Evolutionary conservation across 495 filamentous ascomycete species (phyloP).

Genomic region (Penicillium riverlandense): DNA sequence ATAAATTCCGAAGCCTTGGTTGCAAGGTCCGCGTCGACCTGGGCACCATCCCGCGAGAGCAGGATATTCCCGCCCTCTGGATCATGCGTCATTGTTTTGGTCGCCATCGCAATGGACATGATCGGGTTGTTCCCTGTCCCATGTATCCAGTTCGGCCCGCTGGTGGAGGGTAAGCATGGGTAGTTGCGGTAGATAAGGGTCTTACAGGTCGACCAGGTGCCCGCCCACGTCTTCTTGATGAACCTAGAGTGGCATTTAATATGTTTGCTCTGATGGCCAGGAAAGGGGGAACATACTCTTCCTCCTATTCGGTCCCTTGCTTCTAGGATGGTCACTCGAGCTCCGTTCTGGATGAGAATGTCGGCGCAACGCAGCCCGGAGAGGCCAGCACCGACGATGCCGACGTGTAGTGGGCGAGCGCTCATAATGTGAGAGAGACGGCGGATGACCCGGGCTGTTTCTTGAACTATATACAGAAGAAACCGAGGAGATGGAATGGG

Average conservation of each 20-base stretch:
- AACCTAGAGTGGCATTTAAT: constrained; percentile 16
- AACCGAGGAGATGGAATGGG: no score
- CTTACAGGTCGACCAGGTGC: constrained; percentile 41
- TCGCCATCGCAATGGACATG: constrained; percentile 63
- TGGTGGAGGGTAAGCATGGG: constrained; percentile 16
- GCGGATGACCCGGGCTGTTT: neutral
- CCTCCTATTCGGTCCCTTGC: constrained; percentile 79
- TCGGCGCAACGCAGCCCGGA: constrained; percentile 86
- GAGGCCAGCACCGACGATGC: constrained; percentile 79
- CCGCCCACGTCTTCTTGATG: constrained; percentile 29
- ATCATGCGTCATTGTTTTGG: constrained; percentile 50
- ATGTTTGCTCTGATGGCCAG: neutral
- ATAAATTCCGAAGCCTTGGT: constrained; percentile 51
- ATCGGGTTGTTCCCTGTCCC: constrained; percentile 84
- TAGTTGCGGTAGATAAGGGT: neutral
- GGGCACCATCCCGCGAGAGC: constrained; percentile 57
- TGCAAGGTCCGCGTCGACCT: constrained; percentile 44
- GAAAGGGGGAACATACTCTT: constrained; percentile 43
- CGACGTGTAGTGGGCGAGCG: constrained; percentile 44
- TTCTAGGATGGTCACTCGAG: constrained; percentile 79
- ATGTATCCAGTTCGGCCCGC: constrained; percentile 95
- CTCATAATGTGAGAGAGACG: constrained; percentile 12
- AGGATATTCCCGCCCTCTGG: constrained; percentile 47
- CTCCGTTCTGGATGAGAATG: constrained; percentile 68
- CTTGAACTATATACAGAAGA: no score